Percentiles rank a stretch among this genome's conserved stretches.
phyloP scores from a whole-genome alignment of 768 basidiomycete genomes.

The Psilocybe subaeruginosa region DNA sequence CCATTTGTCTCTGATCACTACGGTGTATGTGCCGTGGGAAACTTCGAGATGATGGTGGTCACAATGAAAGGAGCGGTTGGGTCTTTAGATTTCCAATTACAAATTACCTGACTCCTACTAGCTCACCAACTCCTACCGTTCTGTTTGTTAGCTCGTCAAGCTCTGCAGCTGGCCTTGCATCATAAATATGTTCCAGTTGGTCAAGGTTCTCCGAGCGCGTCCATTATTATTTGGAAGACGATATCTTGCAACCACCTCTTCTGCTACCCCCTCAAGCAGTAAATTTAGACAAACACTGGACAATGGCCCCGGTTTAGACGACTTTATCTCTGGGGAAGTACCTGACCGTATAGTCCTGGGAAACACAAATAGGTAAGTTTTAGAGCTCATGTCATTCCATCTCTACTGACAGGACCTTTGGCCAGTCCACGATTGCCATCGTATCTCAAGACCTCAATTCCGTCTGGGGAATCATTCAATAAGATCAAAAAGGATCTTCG shows the following conservation, averaged over 20 bases:
- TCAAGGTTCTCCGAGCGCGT: constrained; percentile 16
- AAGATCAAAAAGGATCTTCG: constrained; percentile 95
- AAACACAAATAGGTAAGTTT: constrained; percentile 63
- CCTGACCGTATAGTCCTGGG: constrained; percentile 71
- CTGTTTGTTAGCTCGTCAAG: background rate
- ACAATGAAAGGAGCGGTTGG: too few relatives aligned
- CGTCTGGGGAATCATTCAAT: constrained; percentile 84
- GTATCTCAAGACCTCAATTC: constrained; percentile 90
- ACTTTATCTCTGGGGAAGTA: constrained; percentile 72
- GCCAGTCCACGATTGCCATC: constrained; percentile 83
- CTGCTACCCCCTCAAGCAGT: constrained; percentile 34
- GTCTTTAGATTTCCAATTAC: background rate
- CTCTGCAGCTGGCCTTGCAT: background rate
- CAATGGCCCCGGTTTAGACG: constrained; percentile 75
- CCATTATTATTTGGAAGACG: constrained; percentile 17
- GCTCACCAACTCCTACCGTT: too few relatives aligned
- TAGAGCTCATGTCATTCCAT: background rate
- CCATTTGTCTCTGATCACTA: too few relatives aligned
- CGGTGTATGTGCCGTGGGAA: too few relatives aligned
- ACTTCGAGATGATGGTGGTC: too few relatives aligned
- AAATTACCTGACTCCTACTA: background rate
- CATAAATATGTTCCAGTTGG: constrained; percentile 18
- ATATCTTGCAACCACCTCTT: constrained; percentile 31
- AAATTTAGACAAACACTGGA: constrained; percentile 57
- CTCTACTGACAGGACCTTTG: background rate